Base-by-base conservation (phyloP, 73 alveolate genomes). In the Paramecium tetraurelia region DNA sequence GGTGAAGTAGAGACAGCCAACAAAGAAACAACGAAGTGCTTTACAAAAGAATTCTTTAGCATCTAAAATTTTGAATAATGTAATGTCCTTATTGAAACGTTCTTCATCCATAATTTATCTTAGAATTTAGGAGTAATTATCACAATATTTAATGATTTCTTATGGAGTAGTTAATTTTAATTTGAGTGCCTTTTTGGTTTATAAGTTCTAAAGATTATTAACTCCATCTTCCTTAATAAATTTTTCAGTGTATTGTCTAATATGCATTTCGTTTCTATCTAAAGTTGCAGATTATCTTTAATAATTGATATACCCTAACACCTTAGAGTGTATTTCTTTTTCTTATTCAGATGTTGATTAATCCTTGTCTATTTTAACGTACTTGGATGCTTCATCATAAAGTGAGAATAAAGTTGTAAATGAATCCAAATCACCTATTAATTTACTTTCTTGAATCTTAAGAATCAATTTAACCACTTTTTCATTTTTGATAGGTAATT, bases 71-170 rank as follows among this genome's bases (percentile, higher is more conserved):
- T 83, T 89, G 57, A 70, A 89, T 27, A 70, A 24, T 24, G 86
- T 63, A 24, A 89, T 70, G 31, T 89, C 87, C 10, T 77, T 63
- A 41, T 69, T 71, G n/a, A 59, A 70, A 43, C 94, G 76, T 89
- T 89, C 94, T 12, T 70, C 84, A 70, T 89, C 94, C 71, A 89
- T 89, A 5, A 89, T 89, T 71, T 71, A 71, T 89, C 87, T 69
- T 18, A 89, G 57, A 11, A 71, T 83, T 83, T 70, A 69, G 43
- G 50, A 41, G 50, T 70, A 83, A 33, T 89, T 89, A 89, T 89
- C 94, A 89, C 94, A 89, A 58, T 70, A 72, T 50, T 89, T 89
- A 59, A 89, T 89, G 10, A 89, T 89, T 89, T 89, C 94, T 70
- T 77, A 70, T 44, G 94, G 94, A 27, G 92, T 89, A 7, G 88